Evolutionary conservation across 23 red algal genomes (phyloP), one percentile per base, ranked within the genome.

Genomic region (Gracilaria gracilis): DNA sequence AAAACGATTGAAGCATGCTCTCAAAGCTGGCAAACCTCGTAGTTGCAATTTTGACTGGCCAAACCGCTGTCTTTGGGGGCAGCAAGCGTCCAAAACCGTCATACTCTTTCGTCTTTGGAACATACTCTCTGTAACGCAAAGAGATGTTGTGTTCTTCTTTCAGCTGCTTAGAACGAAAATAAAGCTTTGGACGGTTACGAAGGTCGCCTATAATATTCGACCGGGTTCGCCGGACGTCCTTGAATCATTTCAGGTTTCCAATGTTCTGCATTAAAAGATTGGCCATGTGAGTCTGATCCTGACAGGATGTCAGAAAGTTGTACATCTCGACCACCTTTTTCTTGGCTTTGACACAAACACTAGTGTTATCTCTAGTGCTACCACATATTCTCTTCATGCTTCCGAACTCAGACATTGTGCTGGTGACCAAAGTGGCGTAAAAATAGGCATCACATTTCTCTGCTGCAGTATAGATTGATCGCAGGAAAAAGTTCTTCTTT

Each of bases 181-280:
- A 58, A 2, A 58, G 19, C 54, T 58, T 58, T 7, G 54, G 54
- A 4, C 19, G 54, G 19, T 58, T 58, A 4, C 54, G 16, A 4
- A 58, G 16, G 4, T 58, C 15, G 2, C 54, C 19, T 12, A 58
- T n/a, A 19, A 58, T 4, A n/a, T 4, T n/a, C 2, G 54, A 58
- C 2, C 6, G 2, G 2, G 4, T 19, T 58, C 2, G 6, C 6
- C 6, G 2, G 19, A 58, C 16, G 2, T n/a, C 23, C 2, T 58
- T n/a, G 19, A 58, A 12, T 15, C 54, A 58, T 15, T 58, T n/a
- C 23, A 58, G 19, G 2, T 58, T 58, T 3, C 54, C 54, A 4
- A 58, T n/a, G 23, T 58, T 15, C 23, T 58, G 54, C 54, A 58
- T 58, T n/a, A 58, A 58, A 58, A 58, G 54, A n/a, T 58, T 58